These are phyloP conservation scores for Incumbomyces delicatus DNA, from an alignment of 2,329 filamentous ascomycete species.

Conservation along the genomic window DNA sequence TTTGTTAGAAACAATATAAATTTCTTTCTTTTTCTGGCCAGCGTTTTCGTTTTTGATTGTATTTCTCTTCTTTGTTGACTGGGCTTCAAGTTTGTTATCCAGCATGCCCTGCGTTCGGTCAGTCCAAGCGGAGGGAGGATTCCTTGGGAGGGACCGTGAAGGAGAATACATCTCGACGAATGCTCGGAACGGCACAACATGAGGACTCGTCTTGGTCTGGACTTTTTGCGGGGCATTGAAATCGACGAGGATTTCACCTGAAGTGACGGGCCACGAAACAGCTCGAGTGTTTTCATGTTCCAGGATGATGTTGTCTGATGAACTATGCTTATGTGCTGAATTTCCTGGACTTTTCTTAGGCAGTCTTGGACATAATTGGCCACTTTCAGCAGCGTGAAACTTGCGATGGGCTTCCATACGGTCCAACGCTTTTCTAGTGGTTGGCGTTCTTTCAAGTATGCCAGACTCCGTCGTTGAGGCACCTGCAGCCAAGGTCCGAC, in stretches of 20 bases:
- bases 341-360: slow-evolving; percentile 8
- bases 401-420: slow-evolving; percentile 19
- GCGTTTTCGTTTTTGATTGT: slow-evolving; percentile 1
- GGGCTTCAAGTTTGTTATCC: slow-evolving; percentile 11
- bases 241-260: slow-evolving; percentile 10
- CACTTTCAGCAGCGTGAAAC: slow-evolving; percentile 20
- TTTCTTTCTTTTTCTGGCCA: neutral
- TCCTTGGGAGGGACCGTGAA: slow-evolving; percentile 10
- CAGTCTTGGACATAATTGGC: slow-evolving; percentile 14
- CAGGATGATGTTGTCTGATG: slow-evolving; percentile 13
- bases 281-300: slow-evolving; percentile 9
- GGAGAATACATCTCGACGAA: slow-evolving; percentile 15
- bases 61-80: neutral
- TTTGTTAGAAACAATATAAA: neutral
- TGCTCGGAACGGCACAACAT: slow-evolving; percentile 15
- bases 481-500: slow-evolving; percentile 13
- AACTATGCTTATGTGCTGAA: slow-evolving; percentile 10
- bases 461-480: slow-evolving; percentile 4
- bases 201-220: slow-evolving; percentile 12
- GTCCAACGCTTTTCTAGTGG: slow-evolving; percentile 12
- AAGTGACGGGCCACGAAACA: slow-evolving; percentile 15
- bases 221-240: slow-evolving; percentile 12
- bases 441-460: slow-evolving; percentile 10
- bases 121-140: slow-evolving; percentile 19
- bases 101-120: slow-evolving; percentile 16